Base-by-base conservation (phyloP, 805 yeast species). In the Allodekkera sacchari region DNA sequence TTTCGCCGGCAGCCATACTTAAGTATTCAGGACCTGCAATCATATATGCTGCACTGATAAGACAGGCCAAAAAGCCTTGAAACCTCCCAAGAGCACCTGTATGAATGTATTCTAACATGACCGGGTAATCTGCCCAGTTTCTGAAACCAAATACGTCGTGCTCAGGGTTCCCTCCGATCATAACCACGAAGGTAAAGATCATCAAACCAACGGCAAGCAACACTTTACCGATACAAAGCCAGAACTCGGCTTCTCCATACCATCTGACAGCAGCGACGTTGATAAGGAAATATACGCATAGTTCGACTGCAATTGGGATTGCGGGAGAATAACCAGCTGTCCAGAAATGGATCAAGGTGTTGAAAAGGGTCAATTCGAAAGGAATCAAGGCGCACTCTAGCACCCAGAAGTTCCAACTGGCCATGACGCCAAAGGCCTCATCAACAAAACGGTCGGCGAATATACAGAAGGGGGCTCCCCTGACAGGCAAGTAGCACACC, bases 21-120 rank as follows among this genome's bases (percentile, higher is more conserved):
- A 66, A 53, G 42, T 66, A 66, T 42, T 66, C 73, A 2, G 71
- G 71, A 3, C 73, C 73, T 0, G 87, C 82, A 41, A 82, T 75
- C 20, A 89, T 80, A 53, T 77, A 83, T 15, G 81, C 65, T 16
- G 28, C 94, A 84, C 42, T 71, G 68, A 41, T 74, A 63, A 35
- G 78, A 47, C 52, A 84, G 68, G 56, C 53, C 41, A 65, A 42
- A 36, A 59, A 65, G 3, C 71, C 73, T 40, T 64, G 60, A 37
- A 65, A 66, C 37, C 64, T 43, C 10, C 73, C 74, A 7, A 65
- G 41, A 4, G 41, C 41, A 0, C 72, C 73, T 2, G 52, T 45
- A 18, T 48, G 38, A 14, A 57, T 47, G 46, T 57, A 57, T 34
- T 58, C 61, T 9, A 44, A 28, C 52, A 48, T 48, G 1, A 39